phyloP scores from a whole-genome alignment of 2,329 filamentous ascomycete genomes.

The Madurella fahalii region DNA sequence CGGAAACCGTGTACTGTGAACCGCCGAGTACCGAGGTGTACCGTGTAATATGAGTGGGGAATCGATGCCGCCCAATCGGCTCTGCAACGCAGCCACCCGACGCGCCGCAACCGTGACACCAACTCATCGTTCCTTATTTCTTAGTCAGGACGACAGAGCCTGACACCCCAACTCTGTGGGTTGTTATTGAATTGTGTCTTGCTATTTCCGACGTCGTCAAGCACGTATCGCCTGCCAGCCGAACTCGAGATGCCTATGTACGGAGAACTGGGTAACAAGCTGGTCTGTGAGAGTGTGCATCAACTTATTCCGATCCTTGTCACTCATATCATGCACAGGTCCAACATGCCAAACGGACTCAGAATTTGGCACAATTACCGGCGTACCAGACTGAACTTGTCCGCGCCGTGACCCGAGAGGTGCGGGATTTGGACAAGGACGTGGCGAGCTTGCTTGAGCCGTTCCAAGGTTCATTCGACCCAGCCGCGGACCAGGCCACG shows the following conservation, averaged over 20 bases:
- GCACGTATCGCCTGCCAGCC: background rate
- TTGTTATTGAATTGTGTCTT: background rate
- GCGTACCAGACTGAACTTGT: slow-evolving; percentile 91
- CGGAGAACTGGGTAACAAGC: slow-evolving; percentile 79
- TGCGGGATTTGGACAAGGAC: slow-evolving; percentile 88
- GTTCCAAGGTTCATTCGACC: slow-evolving; percentile 82
- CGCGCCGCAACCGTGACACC: background rate
- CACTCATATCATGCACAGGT: slow-evolving; percentile 52
- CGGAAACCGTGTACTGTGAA: background rate
- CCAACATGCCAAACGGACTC: slow-evolving; percentile 91
- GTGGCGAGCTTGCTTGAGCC: slow-evolving; percentile 73
- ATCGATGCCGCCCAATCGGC: slow-evolving; percentile 3
- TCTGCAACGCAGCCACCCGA: background rate
- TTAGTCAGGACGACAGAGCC: background rate
- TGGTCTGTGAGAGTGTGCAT: slow-evolving; percentile 49
- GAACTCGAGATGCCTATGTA: slow-evolving; percentile 58
- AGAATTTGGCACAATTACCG: slow-evolving; percentile 78
- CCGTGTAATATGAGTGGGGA: slow-evolving; percentile 5
- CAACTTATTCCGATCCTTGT: background rate
- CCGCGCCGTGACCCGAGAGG: slow-evolving; percentile 81
- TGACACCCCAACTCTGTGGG: background rate
- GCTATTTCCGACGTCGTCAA: background rate
- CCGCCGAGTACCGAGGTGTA: too few relatives aligned
- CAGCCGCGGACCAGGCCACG: slow-evolving; percentile 72
- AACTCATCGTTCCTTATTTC: background rate